phyloP scores from a whole-genome alignment of 176 grass and related monocot genomes.

The Aegilops tauschii region DNA sequence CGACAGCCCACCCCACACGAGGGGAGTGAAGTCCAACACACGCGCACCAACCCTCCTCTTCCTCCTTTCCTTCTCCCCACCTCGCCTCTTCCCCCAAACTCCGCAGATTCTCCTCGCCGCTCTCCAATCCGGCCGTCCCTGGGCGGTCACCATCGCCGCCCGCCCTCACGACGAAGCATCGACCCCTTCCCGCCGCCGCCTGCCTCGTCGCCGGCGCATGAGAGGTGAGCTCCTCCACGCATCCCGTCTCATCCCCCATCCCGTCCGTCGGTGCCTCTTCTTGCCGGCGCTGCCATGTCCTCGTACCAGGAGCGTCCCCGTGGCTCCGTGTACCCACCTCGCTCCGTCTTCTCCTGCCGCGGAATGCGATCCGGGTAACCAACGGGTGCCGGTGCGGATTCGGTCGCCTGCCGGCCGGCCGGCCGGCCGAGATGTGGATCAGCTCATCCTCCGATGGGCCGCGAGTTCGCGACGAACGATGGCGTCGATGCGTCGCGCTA shows the following conservation, averaged over 20 bases:
- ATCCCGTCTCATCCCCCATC: not conserved
- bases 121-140: not conserved
- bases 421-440: constrained; percentile 14
- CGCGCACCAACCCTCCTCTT: not conserved
- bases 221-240: constrained; percentile 18
- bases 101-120: constrained; percentile 12
- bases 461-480: not conserved
- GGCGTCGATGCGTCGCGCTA: not conserved
- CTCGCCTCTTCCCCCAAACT: not conserved
- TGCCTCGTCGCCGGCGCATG: not conserved
- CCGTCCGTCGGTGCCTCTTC: not conserved
- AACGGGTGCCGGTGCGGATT: not conserved
- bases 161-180: not conserved
- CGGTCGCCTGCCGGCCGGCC: not conserved
- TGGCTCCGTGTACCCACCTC: not conserved
- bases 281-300: not conserved
- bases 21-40: constrained; percentile 10
- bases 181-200: not conserved
- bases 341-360: not conserved
- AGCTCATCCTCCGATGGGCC: not conserved
- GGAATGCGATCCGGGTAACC: not conserved
- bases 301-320: not conserved
- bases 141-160: not conserved
- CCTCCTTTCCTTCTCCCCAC: not conserved
- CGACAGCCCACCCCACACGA: not conserved